Evolutionary conservation across 345 rosid genomes (phyloP).

Genomic region (Cardamine resedifolia): DNA sequence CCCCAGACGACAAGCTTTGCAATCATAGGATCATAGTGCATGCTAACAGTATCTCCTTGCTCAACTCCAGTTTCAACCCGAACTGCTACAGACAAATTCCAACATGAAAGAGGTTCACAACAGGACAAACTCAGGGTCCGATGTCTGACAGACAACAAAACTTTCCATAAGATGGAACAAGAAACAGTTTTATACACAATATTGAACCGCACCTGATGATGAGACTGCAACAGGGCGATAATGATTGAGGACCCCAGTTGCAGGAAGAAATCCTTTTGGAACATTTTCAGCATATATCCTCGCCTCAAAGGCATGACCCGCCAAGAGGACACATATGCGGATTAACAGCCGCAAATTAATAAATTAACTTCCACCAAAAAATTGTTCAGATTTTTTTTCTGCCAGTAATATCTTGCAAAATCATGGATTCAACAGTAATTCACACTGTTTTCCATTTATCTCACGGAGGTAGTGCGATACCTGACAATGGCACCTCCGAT

Average conservation of each 20-base stretch:
- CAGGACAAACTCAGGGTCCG: not conserved
- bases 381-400: not conserved
- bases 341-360: not conserved
- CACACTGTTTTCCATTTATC: not conserved
- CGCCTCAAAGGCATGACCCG: constrained; percentile 97
- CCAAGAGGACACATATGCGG: constrained; percentile 26
- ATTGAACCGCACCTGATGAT: constrained; percentile 59
- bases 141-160: not conserved
- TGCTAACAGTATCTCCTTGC: constrained; percentile 90
- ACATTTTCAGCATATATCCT: constrained; percentile 96
- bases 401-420: not conserved
- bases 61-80: constrained; percentile 94
- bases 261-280: constrained; percentile 91
- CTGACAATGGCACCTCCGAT: constrained; percentile 72
- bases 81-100: constrained; percentile 44
- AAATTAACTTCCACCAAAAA: not conserved
- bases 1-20: constrained; percentile 98
- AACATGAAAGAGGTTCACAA: constrained; percentile 18
- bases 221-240: constrained; percentile 68
- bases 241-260: constrained; percentile 88
- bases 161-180: not conserved
- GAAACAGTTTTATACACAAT: not conserved
- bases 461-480: constrained; percentile 38
- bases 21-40: constrained; percentile 99
- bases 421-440: not conserved